A percentile compares a stretch with the other conserved stretches of the same genome.
Evolutionary conservation across 352 stramenopile genomes (phyloP).

Genomic region (Phytophthora multivora): DNA sequence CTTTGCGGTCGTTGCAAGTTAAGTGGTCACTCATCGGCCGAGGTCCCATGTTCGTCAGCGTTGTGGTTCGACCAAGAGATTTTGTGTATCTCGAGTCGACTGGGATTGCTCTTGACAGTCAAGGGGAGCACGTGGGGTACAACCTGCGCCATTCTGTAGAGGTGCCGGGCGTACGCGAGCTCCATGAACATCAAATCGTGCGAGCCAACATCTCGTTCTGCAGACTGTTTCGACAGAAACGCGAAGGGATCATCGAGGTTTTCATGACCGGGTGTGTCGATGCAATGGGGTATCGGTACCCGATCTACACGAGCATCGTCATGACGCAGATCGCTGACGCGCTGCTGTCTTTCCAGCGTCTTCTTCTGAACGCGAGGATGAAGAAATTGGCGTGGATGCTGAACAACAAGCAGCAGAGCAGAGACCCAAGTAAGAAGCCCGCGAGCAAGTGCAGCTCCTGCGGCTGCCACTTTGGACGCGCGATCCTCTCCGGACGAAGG

Average conservation of each 20-base stretch:
- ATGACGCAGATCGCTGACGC: conserved; percentile 35
- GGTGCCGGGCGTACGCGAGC: conserved; percentile 34
- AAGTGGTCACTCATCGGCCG: conserved; percentile 46
- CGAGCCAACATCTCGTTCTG: conserved; percentile 48
- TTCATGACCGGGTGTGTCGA: conserved; percentile 43
- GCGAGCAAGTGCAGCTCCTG: conserved; percentile 31
- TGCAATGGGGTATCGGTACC: conserved; percentile 29
- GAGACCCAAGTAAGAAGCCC: conserved; percentile 8
- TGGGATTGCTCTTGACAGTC: conserved; percentile 38
- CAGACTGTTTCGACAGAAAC: conserved; percentile 40
- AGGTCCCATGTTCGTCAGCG: conserved; percentile 33
- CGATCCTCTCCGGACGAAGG: conserved; percentile 17
- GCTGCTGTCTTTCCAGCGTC: conserved; percentile 38
- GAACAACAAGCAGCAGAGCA: conserved; percentile 11
- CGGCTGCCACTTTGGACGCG: conserved; percentile 12
- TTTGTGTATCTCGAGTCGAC: conserved; percentile 55
- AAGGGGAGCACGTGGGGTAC: conserved; percentile 48
- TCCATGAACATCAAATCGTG: conserved; percentile 44
- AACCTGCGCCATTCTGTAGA: conserved; percentile 45
- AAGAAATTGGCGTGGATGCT: conserved; percentile 72
- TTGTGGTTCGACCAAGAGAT: conserved; percentile 41
- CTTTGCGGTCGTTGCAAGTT: conserved; percentile 34
- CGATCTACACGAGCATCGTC: conserved; percentile 34
- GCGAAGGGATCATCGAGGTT: conserved; percentile 33
- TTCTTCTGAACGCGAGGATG: conserved; percentile 53